Conservation (phyloP, 192 early-diverging fungal species). For the Haplosporangium gracile region DNA sequence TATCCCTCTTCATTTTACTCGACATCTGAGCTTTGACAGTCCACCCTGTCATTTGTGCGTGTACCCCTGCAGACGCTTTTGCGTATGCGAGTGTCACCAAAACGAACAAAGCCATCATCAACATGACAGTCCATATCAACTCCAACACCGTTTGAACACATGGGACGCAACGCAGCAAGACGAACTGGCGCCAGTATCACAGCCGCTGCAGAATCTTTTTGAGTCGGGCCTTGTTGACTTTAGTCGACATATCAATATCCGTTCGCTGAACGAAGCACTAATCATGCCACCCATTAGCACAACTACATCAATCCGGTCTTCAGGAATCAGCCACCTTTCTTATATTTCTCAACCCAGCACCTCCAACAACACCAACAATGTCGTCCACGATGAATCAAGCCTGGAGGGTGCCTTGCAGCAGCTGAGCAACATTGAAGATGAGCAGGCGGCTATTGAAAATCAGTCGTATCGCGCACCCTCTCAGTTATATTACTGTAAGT, state of each 20-base stretch:
- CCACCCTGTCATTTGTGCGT: slow-evolving; percentile 40
- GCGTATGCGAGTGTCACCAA: slow-evolving; percentile 38
- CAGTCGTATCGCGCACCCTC: neutral
- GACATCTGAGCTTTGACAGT: slow-evolving; percentile 27
- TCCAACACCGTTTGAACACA: neutral
- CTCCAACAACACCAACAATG: neutral
- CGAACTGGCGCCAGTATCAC: slow-evolving; percentile 5
- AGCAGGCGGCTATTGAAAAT: neutral
- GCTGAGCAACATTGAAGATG: slow-evolving; percentile 11
- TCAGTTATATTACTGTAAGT: neutral
- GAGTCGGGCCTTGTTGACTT: slow-evolving; percentile 36
- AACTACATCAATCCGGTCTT: neutral
- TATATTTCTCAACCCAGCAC: neutral
- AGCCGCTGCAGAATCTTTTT: slow-evolving; percentile 30
- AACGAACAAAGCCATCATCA: slow-evolving; percentile 21
- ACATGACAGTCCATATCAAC: neutral
- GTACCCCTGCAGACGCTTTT: slow-evolving; percentile 26
- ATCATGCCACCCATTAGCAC: neutral
- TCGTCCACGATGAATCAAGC: neutral
- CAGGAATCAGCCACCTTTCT: slow-evolving; percentile 14
- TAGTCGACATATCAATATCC: slow-evolving; percentile 33
- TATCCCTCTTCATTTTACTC: slow-evolving; percentile 20
- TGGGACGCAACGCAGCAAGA: neutral
- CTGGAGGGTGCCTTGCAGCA: slow-evolving; percentile 10
- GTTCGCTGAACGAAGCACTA: slow-evolving; percentile 12